A percentile compares a stretch with the other conserved stretches of the same genome.
These are phyloP conservation scores for Fraxinus albicans DNA, from an alignment of 305 asterid species.

Conservation along the genomic window DNA sequence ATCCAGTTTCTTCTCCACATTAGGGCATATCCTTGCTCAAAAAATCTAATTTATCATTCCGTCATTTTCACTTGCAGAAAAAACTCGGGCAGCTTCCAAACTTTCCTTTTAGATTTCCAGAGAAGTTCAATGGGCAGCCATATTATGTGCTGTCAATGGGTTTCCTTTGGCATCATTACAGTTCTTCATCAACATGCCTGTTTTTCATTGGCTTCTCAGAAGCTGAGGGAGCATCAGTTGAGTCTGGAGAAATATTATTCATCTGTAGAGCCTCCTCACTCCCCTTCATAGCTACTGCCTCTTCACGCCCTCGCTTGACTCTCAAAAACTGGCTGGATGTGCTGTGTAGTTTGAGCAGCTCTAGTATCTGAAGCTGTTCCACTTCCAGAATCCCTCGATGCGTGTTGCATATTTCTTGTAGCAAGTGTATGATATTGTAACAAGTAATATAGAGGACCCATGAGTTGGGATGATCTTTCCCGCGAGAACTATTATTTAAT, in stretches of 20 bases:
- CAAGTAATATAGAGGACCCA: background rate
- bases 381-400: slow-evolving; percentile 19
- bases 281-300: background rate
- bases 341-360: slow-evolving; percentile 24
- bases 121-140: slow-evolving; percentile 26
- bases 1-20: background rate
- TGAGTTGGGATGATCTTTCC: background rate
- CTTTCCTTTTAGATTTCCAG: slow-evolving; percentile 20
- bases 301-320: slow-evolving; percentile 29
- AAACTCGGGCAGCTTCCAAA: background rate
- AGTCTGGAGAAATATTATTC: slow-evolving; percentile 6
- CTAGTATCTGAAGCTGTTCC: slow-evolving; percentile 15
- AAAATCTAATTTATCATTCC: background rate
- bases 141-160: slow-evolving; percentile 22
- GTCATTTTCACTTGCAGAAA: background rate
- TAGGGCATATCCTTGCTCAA: background rate
- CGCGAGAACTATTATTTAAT: background rate
- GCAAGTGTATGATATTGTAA: background rate
- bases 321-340: slow-evolving; percentile 14
- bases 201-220: background rate
- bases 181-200: background rate
- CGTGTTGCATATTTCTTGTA: background rate
- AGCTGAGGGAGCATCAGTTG: background rate
- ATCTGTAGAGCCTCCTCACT: slow-evolving; percentile 20
- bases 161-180: slow-evolving; percentile 16